Evolutionary conservation across 202 grass and related monocot species (phyloP).

Genomic region (Digitaria exilis): DNA sequence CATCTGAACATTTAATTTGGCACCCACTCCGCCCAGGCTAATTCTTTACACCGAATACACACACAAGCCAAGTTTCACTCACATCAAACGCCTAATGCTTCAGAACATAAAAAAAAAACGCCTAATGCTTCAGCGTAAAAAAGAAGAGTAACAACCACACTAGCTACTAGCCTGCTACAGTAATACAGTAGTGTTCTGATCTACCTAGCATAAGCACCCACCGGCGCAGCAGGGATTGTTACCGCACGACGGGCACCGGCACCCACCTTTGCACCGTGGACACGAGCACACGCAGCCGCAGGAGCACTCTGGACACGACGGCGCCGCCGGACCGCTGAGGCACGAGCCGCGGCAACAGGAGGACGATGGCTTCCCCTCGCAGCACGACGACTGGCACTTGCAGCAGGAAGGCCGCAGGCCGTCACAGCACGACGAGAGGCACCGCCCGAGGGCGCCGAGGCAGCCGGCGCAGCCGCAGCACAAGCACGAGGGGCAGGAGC

Average conservation of each 20-base stretch:
- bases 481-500: no score
- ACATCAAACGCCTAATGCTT: not conserved
- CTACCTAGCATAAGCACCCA: constrained; percentile 65
- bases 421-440: constrained; percentile 39
- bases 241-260: constrained; percentile 54
- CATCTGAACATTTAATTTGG: not conserved
- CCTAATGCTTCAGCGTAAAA: constrained; percentile 5
- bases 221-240: constrained; percentile 56
- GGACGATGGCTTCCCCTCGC: constrained; percentile 21
- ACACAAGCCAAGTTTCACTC: constrained; percentile 1
- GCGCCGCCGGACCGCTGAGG: constrained; percentile 2
- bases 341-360: constrained; percentile 43
- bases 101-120: not conserved
- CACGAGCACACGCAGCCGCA: constrained; percentile 83
- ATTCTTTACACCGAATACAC: constrained; percentile 20
- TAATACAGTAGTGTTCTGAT: not conserved
- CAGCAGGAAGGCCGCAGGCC: constrained; percentile 39
- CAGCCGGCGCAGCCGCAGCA: constrained; percentile 24
- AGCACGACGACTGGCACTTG: constrained; percentile 45
- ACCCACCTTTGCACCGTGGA: constrained; percentile 51
- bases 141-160: not conserved
- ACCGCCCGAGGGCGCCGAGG: not conserved
- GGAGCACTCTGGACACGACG: constrained; percentile 63
- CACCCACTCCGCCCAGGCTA: not conserved
- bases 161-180: not conserved